Base-by-base conservation (phyloP, 306 rosid species). In the Coriaria nepalensis region DNA sequence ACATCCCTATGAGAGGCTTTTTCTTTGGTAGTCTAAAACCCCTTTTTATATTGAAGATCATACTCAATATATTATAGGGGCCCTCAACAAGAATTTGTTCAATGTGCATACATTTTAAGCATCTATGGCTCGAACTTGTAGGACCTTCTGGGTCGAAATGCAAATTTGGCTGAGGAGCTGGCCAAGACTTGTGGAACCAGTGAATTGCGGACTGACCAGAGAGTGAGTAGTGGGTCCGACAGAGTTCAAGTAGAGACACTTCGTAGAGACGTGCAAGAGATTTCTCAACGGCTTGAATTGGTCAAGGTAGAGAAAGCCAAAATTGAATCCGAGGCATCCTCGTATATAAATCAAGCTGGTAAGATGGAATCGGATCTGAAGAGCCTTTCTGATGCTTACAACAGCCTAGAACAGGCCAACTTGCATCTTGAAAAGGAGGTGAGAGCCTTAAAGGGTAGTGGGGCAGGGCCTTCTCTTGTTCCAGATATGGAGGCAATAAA, bases 371-470 rank as follows among this genome's bases (percentile, higher is more conserved):
- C 95, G 4, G 98, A 90, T 57, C 78, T 90, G 46, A 73, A 81
- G 82, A 85, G 94, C 60, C 78, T 90, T 15, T 90, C 95, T 0
- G 92, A 79, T 68, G 98, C 98, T 8, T 90, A 85, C 73, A 90
- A 90, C 68, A 90, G 95, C 59, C 95, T 90, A 37, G 98, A 90
- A 67, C 94, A 81, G 47, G 67, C 82, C 33, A 90, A 81, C 66
- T 42, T 66, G 60, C 87, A 71, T 35, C 41, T 90, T 64, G 98
- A 90, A 68, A 79, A 84, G 37, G 87, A 84, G 73, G 65, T 72
- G 55, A 75, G 70, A 65, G 69, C 82, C 49, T 42, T 77, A 52
- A 70, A 67, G 70, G 66, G 56, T 57, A 84, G 65, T 45, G 79
- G 58, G 49, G 33, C 45, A 49, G 79, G 58, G 52, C 36, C 45